These are phyloP conservation scores for Emergomyces pasteurianus DNA, from an alignment of 2,329 filamentous ascomycete species.

Conservation along the genomic window DNA sequence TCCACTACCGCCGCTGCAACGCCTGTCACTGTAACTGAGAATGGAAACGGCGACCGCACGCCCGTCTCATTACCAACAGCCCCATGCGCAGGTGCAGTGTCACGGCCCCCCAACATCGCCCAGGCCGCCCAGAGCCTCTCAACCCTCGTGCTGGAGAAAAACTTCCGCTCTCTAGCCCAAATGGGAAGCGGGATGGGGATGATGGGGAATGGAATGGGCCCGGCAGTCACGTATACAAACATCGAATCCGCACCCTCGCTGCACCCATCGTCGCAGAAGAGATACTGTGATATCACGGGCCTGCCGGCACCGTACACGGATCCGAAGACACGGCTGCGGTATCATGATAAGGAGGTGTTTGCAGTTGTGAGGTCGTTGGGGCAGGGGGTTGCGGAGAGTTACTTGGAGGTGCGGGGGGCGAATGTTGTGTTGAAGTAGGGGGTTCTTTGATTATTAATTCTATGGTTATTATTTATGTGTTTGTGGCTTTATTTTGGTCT, in stretches of 20 bases:
- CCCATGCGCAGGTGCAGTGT: constrained; percentile 30
- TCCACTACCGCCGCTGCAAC: constrained; percentile 29
- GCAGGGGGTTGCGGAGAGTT: constrained; percentile 74
- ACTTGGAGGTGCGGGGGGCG: constrained; percentile 78
- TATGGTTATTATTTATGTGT: too few species aligned
- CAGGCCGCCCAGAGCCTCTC: constrained; percentile 79
- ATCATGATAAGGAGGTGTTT: constrained; percentile 90
- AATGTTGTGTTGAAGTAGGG: constrained; percentile 78
- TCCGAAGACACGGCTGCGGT: constrained; percentile 85
- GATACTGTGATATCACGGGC: constrained; percentile 94
- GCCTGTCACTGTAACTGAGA: constrained; percentile 3
- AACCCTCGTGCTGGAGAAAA: constrained; percentile 81
- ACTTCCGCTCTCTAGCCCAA: constrained; percentile 33
- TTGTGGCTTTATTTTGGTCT: too few species aligned
- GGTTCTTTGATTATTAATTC: not conserved
- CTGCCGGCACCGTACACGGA: constrained; percentile 85
- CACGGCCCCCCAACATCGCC: constrained; percentile 60
- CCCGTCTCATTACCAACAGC: constrained; percentile 36
- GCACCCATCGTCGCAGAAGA: constrained; percentile 62
- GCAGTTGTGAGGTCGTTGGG: constrained; percentile 66
- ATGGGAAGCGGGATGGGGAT: constrained; percentile 27
- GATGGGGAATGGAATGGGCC: constrained; percentile 41
- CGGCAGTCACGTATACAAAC: constrained; percentile 82
- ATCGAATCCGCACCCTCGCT: constrained; percentile 89
- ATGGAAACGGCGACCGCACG: constrained; percentile 18